Evolutionary conservation across 2,329 filamentous ascomycete genomes (phyloP), one percentile per base, ranked within the genome.

Genomic region (Colletotrichum lentis): DNA sequence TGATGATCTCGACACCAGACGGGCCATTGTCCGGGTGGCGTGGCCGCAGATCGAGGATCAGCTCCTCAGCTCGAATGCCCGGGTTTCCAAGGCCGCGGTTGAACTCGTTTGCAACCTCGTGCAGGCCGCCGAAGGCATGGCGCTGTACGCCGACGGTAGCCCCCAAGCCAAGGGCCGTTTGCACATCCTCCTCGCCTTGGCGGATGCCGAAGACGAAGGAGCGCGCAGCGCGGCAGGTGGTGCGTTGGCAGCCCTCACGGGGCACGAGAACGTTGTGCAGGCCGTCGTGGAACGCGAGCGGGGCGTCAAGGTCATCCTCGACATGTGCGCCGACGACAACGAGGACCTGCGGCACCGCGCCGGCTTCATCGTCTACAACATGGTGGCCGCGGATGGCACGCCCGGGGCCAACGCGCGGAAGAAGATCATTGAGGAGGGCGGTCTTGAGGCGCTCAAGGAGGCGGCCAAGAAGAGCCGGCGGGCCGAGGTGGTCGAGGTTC

Each of bases 41-140:
- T 97, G 93, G 87, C 77, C 88, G 0, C 87, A 88, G 22, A 85
- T 97, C 50, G 96, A 98, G 77, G 93, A 97, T 72, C 86, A 94
- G 20, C 82, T 98, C 1, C 85, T 98, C 1, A 91, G 89, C 16
- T 86, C 87, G 52, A 96, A 97, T 76, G 79, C 83, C 1, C 85
- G 91, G 71, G 86, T 99, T 20, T 90, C 91, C 64, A 92, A 95
- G 58, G 95, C 95, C 0, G 88, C 93, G 0, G 92, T 93, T 31
- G 94, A 99, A 77, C 85, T 99, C 3, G 84, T 97, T 24, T 99
- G 96, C 81, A 99, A 99, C 74, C 84, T 99, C 18, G 91, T 93
- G 76, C 89, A 91, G 64, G 85, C 85, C 1, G 86, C 89, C 0
- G 84, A 89, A 43, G 90, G 90, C 20, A 84, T 92, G 3, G 83